Evolutionary conservation across 768 basidiomycete genomes (phyloP), one percentile per base, ranked within the genome.

Genomic region (Multifurca ochricompacta): DNA sequence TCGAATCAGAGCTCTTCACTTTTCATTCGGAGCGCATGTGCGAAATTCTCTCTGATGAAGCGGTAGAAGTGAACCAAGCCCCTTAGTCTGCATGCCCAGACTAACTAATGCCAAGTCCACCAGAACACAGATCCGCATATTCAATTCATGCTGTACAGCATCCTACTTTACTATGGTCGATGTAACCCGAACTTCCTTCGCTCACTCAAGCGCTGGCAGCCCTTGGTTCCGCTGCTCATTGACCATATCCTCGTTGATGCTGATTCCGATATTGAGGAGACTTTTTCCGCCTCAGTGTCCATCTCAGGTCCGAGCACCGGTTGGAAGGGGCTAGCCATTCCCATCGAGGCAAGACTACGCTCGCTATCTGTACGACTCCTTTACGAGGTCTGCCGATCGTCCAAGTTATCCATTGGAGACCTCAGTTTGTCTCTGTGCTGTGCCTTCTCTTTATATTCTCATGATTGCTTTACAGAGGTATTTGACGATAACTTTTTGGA

Each of bases 21-120:
- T 94, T 88, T 64, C 92, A 97, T 68, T 92, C 90, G 3, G 92
- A 93, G 65, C 75, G 95, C 31, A 94, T 94, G 89, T 81, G 84
- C 51, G 87, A 91, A 60, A 77, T 87, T 37, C 72, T 92, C 44
- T 72, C 86, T 34, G 77, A 83, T 44, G 83, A 90, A 62, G 79
- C 79, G 11, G 76, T 78, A 65, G 73, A 75, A 64, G 87, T 91
- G 65, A 64, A 82, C 45, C 27, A 13, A 2, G 7, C 7, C 14
- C 16, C 19, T 44, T 6, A 31, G 10, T 44, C 18, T 1, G 6
- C 43, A 14, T 40, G 30, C 56, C 51, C 34, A 9, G 35, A 34
- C 32, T 11, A 37, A 44, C 42, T 54, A 23, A 39, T 27, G 14
- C 19, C 19, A 14, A 19, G 28, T 9, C 42, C 37, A 35, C 41